Evolutionary conservation across 2,329 filamentous ascomycete species (phyloP).

Genomic region (Ampelomyces quisqualis): DNA sequence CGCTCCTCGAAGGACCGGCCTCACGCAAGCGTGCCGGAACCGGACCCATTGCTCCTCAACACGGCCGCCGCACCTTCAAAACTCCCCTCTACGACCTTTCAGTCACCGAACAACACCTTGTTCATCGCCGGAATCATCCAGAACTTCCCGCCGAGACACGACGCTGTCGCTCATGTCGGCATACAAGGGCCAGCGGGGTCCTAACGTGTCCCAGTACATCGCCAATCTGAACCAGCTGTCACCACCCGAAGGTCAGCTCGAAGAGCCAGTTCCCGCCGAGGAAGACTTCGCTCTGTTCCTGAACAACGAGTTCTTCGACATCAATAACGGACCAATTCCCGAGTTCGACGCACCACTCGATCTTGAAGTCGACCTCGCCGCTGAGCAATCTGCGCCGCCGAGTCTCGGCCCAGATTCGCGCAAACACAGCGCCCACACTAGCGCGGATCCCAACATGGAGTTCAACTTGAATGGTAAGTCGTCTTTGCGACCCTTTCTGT

Average conservation of each 20-base stretch:
- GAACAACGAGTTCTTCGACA: conserved; percentile 63
- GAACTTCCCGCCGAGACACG: conserved; percentile 9
- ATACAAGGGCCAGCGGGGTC: conserved; percentile 73
- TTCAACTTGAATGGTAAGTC: conserved; percentile 42
- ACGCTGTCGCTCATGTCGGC: conserved; percentile 60
- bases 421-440: conserved; percentile 15
- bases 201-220: conserved; percentile 88
- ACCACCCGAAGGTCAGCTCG: conserved; percentile 37
- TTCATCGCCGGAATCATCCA: conserved; percentile 11
- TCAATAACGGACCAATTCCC: conserved; percentile 54
- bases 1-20: neutral
- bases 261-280: conserved; percentile 44
- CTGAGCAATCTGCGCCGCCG: conserved; percentile 19
- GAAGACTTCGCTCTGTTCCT: conserved; percentile 58
- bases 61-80: conserved; percentile 11
- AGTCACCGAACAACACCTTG: conserved; percentile 9
- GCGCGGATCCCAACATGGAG: conserved; percentile 34
- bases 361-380: conserved; percentile 33
- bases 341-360: conserved; percentile 28
- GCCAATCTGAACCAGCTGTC: conserved; percentile 76
- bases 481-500: conserved; percentile 9
- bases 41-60: conserved; percentile 16
- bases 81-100: conserved; percentile 15
- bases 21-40: conserved; percentile 12
- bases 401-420: conserved; percentile 17